phyloP scores from a whole-genome alignment of 768 basidiomycete genomes.

The Lactifluus subvellereus region DNA sequence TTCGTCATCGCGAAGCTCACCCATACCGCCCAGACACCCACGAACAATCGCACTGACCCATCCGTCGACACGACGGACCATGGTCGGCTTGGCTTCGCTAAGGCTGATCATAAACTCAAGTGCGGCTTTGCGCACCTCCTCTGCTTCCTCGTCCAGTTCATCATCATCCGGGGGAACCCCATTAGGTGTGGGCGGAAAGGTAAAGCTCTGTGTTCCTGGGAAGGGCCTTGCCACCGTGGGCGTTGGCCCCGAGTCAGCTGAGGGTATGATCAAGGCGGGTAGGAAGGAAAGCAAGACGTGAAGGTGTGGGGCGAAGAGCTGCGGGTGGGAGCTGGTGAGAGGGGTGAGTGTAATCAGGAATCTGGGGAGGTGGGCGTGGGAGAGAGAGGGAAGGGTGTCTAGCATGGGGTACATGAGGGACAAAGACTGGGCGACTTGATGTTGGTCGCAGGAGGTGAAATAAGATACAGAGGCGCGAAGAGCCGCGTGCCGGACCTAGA shows the following conservation, averaged over 20 bases:
- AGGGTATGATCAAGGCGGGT: constrained; percentile 63
- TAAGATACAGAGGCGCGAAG: constrained; percentile 66
- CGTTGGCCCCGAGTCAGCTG: constrained; percentile 47
- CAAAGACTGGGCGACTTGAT: constrained; percentile 55
- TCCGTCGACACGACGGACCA: constrained; percentile 61
- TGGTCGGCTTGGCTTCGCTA: constrained; percentile 64
- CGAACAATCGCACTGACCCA: constrained; percentile 69
- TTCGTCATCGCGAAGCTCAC: constrained; percentile 62
- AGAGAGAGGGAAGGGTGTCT: constrained; percentile 60
- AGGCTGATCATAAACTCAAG: constrained; percentile 80
- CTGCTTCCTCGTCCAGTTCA: constrained; percentile 57
- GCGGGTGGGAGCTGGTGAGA: constrained; percentile 58
- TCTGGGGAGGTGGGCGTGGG: constrained; percentile 47
- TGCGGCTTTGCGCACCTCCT: constrained; percentile 64
- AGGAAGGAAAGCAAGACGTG: constrained; percentile 62
- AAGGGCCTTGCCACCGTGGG: constrained; percentile 47
- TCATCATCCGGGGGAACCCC: constrained; percentile 34
- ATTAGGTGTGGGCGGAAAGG: constrained; percentile 37
- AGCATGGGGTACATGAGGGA: constrained; percentile 66
- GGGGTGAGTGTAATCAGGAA: constrained; percentile 69
- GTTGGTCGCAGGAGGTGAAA: constrained; percentile 53
- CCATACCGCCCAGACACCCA: constrained; percentile 78
- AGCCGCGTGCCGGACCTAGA: constrained; percentile 66
- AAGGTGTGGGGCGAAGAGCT: constrained; percentile 71
- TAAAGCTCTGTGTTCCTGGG: constrained; percentile 30